Percentiles rank a stretch among this genome's conserved stretches.
Conservation (phyloP, 805 yeast species). For the Saccharomycopsis oosterbeekiorum region DNA sequence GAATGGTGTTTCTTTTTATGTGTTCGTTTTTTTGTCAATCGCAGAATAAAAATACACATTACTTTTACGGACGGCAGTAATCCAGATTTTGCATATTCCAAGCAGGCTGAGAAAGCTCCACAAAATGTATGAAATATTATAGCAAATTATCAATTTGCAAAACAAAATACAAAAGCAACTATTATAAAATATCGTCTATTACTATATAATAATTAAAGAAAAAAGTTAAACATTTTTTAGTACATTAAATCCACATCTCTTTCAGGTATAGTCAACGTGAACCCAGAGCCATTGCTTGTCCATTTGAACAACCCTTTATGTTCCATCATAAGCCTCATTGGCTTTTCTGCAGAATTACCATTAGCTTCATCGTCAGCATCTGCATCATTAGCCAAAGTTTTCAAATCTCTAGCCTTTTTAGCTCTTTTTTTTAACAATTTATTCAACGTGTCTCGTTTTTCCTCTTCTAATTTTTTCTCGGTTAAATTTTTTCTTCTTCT, state of each 20-base stretch:
- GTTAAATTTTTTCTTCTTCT: conserved; percentile 79
- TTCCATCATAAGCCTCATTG: conserved; percentile 32
- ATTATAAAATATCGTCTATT: background rate
- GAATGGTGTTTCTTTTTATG: too few relatives aligned
- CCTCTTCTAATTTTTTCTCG: conserved; percentile 79
- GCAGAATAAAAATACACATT: too few relatives aligned
- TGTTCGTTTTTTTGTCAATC: too few relatives aligned
- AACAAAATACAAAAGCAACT: background rate
- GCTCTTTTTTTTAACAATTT: conserved; percentile 80
- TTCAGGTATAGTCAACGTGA: conserved; percentile 13
- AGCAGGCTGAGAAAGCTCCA: too few relatives aligned
- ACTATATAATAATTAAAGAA: background rate
- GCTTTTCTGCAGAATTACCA: conserved; percentile 20
- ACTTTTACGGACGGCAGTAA: too few relatives aligned
- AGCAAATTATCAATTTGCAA: too few relatives aligned
- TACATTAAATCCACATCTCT: conserved; percentile 5
- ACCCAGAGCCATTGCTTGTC: conserved; percentile 23
- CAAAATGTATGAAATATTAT: too few relatives aligned
- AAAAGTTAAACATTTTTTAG: background rate
- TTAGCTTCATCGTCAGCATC: conserved; percentile 20
- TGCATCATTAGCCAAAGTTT: conserved; percentile 22
- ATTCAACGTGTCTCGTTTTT: conserved; percentile 84
- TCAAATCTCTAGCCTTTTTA: conserved; percentile 45
- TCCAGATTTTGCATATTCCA: too few relatives aligned
- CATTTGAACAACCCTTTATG: conserved; percentile 40